Evolutionary conservation across 192 early-diverging fungal genomes (phyloP).

Genomic region (Funneliformis geosporum): DNA sequence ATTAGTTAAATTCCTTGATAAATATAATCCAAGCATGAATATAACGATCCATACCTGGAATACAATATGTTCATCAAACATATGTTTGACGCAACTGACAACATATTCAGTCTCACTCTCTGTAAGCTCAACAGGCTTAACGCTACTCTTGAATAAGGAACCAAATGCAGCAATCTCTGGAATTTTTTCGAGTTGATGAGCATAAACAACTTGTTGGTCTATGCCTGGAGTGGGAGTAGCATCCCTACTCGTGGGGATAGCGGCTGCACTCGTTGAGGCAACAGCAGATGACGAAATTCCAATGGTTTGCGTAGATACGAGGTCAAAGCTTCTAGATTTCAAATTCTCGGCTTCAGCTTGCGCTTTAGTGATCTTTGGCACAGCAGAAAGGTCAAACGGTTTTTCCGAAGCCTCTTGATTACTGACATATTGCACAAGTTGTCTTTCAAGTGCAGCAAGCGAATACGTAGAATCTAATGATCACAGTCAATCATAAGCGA

Average conservation of each 20-base stretch:
- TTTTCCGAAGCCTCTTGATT: conserved; percentile 59
- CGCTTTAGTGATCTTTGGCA: conserved; percentile 81
- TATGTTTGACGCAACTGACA: conserved; percentile 89
- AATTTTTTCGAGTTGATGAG: conserved; percentile 74
- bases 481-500: not conserved
- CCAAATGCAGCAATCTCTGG: conserved; percentile 86
- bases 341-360: conserved; percentile 78
- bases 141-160: conserved; percentile 82
- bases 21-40: conserved; percentile 4
- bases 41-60: conserved; percentile 71
- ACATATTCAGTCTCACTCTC: conserved; percentile 97
- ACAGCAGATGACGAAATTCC: conserved; percentile 37
- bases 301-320: conserved; percentile 37
- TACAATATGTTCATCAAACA: conserved; percentile 87
- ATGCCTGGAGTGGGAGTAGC: conserved; percentile 42
- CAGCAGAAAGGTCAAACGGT: conserved; percentile 75
- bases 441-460: conserved; percentile 80
- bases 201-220: conserved; percentile 76
- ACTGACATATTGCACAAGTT: conserved; percentile 84
- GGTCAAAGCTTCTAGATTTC: conserved; percentile 54
- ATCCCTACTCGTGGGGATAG: conserved; percentile 37
- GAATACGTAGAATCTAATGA: conserved; percentile 80
- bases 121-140: conserved; percentile 75
- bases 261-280: conserved; percentile 25
- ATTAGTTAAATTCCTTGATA: not conserved